Conservation (phyloP, 768 basidiomycete genomes). For the Lactarius akahatsu region DNA sequence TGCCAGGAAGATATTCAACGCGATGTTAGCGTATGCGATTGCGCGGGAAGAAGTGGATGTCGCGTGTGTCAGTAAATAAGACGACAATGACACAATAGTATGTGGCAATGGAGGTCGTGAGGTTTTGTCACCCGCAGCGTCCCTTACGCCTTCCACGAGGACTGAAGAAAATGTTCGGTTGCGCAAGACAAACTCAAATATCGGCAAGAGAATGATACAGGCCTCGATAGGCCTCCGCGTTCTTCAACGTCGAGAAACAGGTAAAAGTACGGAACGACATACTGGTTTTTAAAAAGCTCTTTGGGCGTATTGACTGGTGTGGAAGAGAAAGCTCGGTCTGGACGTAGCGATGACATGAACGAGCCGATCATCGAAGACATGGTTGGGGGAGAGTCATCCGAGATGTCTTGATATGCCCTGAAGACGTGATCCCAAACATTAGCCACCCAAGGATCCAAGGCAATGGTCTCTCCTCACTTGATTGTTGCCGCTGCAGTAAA, state of each 20-base stretch:
- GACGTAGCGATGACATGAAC: constrained; percentile 51
- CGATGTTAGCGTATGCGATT: constrained; percentile 59
- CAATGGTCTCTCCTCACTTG: constrained; percentile 41
- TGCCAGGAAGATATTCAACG: constrained; percentile 52
- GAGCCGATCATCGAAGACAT: constrained; percentile 52
- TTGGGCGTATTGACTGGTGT: constrained; percentile 47
- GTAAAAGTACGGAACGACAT: constrained; percentile 12
- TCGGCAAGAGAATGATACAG: constrained; percentile 53
- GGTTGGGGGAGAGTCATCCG: constrained; percentile 52
- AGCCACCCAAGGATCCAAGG: neutral
- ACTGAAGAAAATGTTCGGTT: constrained; percentile 52
- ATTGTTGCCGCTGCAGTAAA: constrained; percentile 51
- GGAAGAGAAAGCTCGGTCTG: constrained; percentile 51
- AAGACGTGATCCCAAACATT: neutral
- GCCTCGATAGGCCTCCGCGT: constrained; percentile 59
- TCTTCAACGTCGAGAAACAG: neutral
- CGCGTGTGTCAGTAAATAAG: constrained; percentile 67
- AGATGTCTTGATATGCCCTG: constrained; percentile 58
- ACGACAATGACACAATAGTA: constrained; percentile 56
- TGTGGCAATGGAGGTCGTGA: constrained; percentile 42
- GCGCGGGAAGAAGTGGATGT: constrained; percentile 58
- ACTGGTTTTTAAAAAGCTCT: constrained; percentile 61
- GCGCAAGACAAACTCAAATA: constrained; percentile 58
- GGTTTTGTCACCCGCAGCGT: constrained; percentile 31
- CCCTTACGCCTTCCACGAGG: constrained; percentile 41